phyloP scores from a whole-genome alignment of 805 yeast genomes.

The Komagataella phaffii region DNA sequence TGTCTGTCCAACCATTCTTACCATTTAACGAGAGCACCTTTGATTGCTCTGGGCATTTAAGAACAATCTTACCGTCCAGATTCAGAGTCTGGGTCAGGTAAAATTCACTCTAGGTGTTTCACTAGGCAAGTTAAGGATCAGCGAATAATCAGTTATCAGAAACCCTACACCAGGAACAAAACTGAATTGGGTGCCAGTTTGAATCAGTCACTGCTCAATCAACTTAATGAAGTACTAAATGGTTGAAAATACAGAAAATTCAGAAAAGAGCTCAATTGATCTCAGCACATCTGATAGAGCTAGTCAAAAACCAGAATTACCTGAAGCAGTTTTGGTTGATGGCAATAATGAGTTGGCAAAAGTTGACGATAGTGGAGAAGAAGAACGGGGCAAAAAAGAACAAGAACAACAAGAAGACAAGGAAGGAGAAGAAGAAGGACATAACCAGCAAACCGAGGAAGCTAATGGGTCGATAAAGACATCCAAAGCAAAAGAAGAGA shows the following conservation, averaged over 20 bases:
- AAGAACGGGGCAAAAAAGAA: not conserved
- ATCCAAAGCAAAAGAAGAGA: not conserved
- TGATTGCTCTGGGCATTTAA: conserved; percentile 38
- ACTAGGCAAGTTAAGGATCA: not conserved
- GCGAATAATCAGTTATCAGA: not conserved
- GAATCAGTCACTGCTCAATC: not conserved
- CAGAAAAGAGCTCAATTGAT: not conserved
- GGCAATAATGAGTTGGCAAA: not conserved
- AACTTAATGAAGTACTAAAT: not conserved
- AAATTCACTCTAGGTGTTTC: not conserved
- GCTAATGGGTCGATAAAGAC: not conserved
- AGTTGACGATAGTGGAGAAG: not conserved
- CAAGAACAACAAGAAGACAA: not conserved
- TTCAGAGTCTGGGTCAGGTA: not conserved
- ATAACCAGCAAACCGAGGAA: not conserved
- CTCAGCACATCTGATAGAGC: not conserved
- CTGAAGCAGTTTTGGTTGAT: not conserved
- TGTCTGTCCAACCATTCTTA: conserved; percentile 5
- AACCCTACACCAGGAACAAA: not conserved
- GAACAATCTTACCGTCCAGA: not conserved
- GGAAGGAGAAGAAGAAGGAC: not conserved
- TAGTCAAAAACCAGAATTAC: not conserved
- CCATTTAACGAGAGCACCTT: conserved; percentile 38
- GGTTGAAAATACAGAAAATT: not conserved
- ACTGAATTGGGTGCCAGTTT: not conserved